Base-by-base conservation (phyloP, 2,329 filamentous ascomycete species). In the Aspergillus sp. region DNA sequence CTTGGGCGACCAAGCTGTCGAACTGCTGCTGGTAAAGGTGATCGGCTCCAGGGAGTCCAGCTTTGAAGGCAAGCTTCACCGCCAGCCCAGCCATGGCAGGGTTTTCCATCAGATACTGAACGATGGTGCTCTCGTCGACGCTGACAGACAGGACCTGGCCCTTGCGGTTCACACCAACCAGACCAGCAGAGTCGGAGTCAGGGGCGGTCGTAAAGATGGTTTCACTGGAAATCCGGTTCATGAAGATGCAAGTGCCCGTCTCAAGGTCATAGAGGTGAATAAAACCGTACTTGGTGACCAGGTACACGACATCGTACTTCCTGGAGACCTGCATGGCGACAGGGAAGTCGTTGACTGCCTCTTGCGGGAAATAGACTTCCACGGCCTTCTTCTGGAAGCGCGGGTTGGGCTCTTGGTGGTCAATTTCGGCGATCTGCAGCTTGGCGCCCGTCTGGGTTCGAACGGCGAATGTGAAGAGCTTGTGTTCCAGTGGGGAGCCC, bases 221-320 rank as follows among this genome's bases (percentile, higher is more conserved):
- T 67, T 98, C 93, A 76, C 90, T 95, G 30, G 93, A 98, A 63
- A 98, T 98, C 60, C 94, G 86, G 79, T 98, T 98, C 90, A 98
- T 94, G 81, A 96, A 98, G 66, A 98, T 93, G 68, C 89, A 94
- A 10, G 86, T 87, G 49, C 88, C 94, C 6, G 88, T 93, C 76
- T 98, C 94, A 49, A 98, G 82, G 64, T 98, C 94, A 73, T 98
- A 97, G 20, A 98, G 81, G 72, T 98, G 93, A 61, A 98, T 97
- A 74, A 97, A 98, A 46, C 93, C 93, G 64, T 96, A 98, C 71
- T 98, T 98, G 49, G 93, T 98, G 53, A 98, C 89, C 62, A 98
- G 83, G 72, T 96, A 96, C 63, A 98, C 85, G 65, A 98, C 84
- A 63, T 90, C 91, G 72, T 98, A 98, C 73, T 93, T 95, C 63